These are phyloP conservation scores for Mrakia hoshinonis DNA, from an alignment of 768 basidiomycete genomes.

Conservation along the genomic window DNA sequence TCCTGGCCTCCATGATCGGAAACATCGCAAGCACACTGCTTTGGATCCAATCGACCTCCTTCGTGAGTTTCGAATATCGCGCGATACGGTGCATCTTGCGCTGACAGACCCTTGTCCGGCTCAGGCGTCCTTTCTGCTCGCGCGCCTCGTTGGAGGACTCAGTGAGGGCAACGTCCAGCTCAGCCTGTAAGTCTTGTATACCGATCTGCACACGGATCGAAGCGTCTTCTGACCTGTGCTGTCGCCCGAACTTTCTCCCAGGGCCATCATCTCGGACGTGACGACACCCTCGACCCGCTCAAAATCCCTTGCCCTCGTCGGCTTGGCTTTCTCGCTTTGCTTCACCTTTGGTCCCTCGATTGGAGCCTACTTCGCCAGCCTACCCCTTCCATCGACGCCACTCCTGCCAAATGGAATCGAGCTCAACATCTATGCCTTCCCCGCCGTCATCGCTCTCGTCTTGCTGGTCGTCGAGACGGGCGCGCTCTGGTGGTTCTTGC, in stretches of 20 bases:
- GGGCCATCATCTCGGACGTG: constrained; percentile 88
- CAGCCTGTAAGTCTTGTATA: constrained; percentile 60
- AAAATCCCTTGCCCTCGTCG: constrained; percentile 79
- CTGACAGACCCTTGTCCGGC: not conserved
- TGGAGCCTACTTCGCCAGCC: constrained; percentile 92
- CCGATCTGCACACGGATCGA: not conserved
- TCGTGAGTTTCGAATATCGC: constrained; percentile 43
- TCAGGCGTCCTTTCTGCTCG: constrained; percentile 68
- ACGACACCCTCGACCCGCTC: constrained; percentile 71
- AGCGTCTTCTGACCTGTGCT: not conserved
- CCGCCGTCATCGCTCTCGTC: constrained; percentile 72
- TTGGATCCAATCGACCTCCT: constrained; percentile 74
- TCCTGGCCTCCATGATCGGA: constrained; percentile 81
- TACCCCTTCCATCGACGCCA: constrained; percentile 46
- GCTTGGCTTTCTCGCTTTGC: constrained; percentile 92
- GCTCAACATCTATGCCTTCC: constrained; percentile 81
- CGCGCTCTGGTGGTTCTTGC: constrained; percentile 65
- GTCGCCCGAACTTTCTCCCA: too few relatives aligned
- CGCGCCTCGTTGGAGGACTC: constrained; percentile 81
- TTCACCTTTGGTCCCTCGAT: constrained; percentile 70
- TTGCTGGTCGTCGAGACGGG: constrained; percentile 70
- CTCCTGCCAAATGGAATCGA: constrained; percentile 40
- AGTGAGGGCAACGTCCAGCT: constrained; percentile 97
- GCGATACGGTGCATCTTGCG: not conserved
- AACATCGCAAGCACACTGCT: constrained; percentile 83